A percentile compares a stretch with the other conserved stretches of the same genome.
Conservation (phyloP, 257 asterid species). For the Apocynum venetum region DNA sequence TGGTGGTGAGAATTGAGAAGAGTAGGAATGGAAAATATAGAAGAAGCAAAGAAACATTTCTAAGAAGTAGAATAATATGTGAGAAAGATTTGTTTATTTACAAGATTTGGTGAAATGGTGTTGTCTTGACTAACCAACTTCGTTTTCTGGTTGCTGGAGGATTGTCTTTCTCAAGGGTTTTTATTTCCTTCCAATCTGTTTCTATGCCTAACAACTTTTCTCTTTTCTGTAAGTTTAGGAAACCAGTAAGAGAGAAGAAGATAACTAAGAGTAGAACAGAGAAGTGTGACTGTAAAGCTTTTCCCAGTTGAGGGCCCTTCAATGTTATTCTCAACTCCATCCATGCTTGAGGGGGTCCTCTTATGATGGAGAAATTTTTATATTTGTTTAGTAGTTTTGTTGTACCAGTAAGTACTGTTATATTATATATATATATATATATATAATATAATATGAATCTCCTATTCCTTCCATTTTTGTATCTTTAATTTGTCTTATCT, state of each 20-base stretch:
- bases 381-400: no score
- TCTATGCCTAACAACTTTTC: slow-evolving; percentile 7
- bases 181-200: slow-evolving; percentile 1
- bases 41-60: slow-evolving; percentile 9
- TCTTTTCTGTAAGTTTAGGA: not conserved
- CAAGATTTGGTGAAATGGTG: slow-evolving; percentile 57
- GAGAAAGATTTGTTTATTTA: slow-evolving; percentile 14
- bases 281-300: slow-evolving; percentile 24
- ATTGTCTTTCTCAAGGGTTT: slow-evolving; percentile 43
- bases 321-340: not conserved
- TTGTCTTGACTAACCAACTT: slow-evolving; percentile 30
- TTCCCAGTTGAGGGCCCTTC: not conserved
- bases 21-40: slow-evolving; percentile 14
- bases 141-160: slow-evolving; percentile 44
- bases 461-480: no score
- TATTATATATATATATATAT: no score
- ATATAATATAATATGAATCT: no score
- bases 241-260: slow-evolving; percentile 10
- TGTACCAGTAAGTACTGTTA: no score
- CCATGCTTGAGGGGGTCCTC: not conserved
- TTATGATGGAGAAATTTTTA: not conserved
- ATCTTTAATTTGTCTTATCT: no score
- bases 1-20: not conserved
- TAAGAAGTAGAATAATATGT: not conserved
- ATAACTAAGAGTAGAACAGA: not conserved